These are phyloP conservation scores for Oryza meyeriana DNA, from an alignment of 176 grass and related monocot genomes.

Conservation along the genomic window DNA sequence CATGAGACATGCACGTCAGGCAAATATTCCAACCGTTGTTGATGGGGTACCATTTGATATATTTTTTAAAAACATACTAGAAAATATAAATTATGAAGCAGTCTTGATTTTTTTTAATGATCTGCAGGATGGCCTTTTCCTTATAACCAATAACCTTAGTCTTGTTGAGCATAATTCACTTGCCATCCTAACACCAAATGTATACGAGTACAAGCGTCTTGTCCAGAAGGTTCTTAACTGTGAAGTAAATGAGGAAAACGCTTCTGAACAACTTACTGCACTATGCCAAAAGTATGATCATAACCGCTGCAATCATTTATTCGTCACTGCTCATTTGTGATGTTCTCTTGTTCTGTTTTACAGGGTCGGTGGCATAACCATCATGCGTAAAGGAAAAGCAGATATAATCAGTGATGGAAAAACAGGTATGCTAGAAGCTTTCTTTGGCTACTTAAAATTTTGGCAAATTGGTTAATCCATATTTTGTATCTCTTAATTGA, in stretches of 20 bases:
- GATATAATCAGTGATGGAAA: conserved; percentile 88
- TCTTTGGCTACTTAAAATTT: background rate
- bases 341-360: background rate
- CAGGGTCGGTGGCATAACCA: conserved; percentile 84
- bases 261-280: conserved; percentile 52
- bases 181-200: conserved; percentile 86
- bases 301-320: background rate
- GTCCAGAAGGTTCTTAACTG: conserved; percentile 77
- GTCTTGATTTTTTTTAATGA: conserved; percentile 14
- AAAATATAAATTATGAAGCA: background rate
- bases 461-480: background rate
- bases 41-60: conserved; percentile 66
- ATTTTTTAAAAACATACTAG: conserved; percentile 6
- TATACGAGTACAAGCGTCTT: conserved; percentile 91
- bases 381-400: conserved; percentile 83
- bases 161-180: conserved; percentile 62
- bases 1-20: conserved; percentile 60
- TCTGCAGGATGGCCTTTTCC: conserved; percentile 89
- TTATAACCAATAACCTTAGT: conserved; percentile 71
- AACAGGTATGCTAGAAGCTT: conserved; percentile 59
- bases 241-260: conserved; percentile 61
- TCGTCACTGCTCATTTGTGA: background rate
- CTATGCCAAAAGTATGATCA: conserved; percentile 67
- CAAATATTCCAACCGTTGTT: conserved; percentile 72
- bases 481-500: background rate